Conservation (phyloP, 176 grass and related monocot genomes). For the Musa itinerans region DNA sequence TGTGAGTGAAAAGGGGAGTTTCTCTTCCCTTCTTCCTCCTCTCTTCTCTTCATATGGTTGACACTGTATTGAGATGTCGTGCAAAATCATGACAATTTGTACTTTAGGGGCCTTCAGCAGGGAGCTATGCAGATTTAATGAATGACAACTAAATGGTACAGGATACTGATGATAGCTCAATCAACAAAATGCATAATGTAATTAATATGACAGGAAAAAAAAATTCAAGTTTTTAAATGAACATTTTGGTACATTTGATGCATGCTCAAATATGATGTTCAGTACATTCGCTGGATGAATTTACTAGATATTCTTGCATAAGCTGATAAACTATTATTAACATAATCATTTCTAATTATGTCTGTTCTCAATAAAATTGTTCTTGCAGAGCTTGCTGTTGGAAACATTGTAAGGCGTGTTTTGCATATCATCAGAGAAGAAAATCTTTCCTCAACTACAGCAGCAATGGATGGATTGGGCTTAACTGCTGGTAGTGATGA, state of each 20-base stretch:
- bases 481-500: constrained; percentile 61
- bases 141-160: no score
- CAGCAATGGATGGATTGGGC: constrained; percentile 60
- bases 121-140: no score
- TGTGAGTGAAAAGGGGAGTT: no score
- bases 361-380: background rate
- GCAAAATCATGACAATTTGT: no score
- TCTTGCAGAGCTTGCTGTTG: constrained; percentile 71
- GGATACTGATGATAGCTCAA: no score
- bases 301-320: background rate
- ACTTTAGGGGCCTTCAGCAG: no score
- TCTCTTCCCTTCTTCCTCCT: no score
- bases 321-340: background rate
- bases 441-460: constrained; percentile 61
- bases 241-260: background rate
- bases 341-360: background rate
- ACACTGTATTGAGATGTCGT: no score
- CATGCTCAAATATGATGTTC: background rate
- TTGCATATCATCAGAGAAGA: constrained; percentile 96
- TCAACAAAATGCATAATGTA: no score
- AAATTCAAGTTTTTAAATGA: no score
- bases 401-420: constrained; percentile 92
- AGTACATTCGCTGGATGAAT: background rate
- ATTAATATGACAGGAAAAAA: no score
- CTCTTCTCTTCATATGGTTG: no score